Conservation (phyloP, 495 filamentous ascomycete genomes). For the Podospora fimiseda region DNA sequence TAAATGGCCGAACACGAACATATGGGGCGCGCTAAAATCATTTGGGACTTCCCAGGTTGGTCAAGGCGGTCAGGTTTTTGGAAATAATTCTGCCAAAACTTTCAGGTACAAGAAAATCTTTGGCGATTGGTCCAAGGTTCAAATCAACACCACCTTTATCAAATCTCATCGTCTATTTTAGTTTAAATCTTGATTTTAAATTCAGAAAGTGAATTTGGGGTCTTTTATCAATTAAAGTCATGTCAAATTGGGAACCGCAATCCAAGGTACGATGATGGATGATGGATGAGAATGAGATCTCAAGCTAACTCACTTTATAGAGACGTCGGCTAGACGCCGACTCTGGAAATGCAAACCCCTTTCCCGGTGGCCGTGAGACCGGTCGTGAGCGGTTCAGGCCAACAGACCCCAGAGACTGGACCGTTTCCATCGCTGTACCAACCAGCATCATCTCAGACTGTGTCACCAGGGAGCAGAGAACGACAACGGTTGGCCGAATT, state of each 20-base stretch:
- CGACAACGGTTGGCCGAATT: slow-evolving; percentile 57
- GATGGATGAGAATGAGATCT: background rate
- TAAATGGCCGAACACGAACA: too few species aligned
- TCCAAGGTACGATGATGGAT: slow-evolving; percentile 14
- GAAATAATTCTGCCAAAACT: slow-evolving; percentile 25
- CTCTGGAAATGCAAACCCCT: slow-evolving; percentile 23
- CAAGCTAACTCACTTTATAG: slow-evolving; percentile 18
- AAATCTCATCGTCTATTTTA: background rate
- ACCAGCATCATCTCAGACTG: slow-evolving; percentile 42
- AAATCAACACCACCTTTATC: background rate
- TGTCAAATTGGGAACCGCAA: slow-evolving; percentile 15
- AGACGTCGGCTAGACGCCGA: slow-evolving; percentile 38
- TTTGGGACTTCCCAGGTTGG: too few species aligned
- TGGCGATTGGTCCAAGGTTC: background rate
- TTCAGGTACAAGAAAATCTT: slow-evolving; percentile 8
- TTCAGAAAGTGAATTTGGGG: too few species aligned
- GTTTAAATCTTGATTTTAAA: background rate
- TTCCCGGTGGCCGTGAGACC: background rate
- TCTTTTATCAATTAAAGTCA: background rate
- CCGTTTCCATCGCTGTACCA: slow-evolving; percentile 42
- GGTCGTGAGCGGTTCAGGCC: slow-evolving; percentile 28
- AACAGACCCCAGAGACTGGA: slow-evolving; percentile 37
- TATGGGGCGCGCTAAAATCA: too few species aligned
- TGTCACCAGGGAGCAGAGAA: slow-evolving; percentile 57
- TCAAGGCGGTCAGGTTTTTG: slow-evolving; percentile 25